Conservation (phyloP, 2,329 filamentous ascomycete genomes). For the Chrysoporthe deuterocubensis region DNA sequence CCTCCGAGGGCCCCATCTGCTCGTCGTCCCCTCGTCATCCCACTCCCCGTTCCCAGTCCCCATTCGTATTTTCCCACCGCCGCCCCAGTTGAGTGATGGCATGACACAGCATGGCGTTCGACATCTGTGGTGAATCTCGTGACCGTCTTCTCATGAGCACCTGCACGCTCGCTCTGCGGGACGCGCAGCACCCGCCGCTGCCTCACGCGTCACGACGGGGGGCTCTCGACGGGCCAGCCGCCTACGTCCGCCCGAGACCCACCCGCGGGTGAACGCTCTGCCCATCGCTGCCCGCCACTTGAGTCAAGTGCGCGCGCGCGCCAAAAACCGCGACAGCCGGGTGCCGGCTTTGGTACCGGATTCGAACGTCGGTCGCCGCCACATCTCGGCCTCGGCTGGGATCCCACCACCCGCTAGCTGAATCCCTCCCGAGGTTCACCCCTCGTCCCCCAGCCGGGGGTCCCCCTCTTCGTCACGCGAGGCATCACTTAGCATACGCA, state of each 20-base stretch:
- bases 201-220: too few relatives aligned
- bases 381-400: not conserved
- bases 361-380: not conserved
- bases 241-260: too few relatives aligned
- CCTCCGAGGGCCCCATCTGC: not conserved
- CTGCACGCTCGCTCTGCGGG: too few relatives aligned
- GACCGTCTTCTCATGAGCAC: not conserved
- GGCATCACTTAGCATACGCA: not conserved
- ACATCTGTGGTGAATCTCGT: conserved; percentile 10
- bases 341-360: too few relatives aligned
- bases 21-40: not conserved
- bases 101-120: conserved; percentile 1
- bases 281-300: too few relatives aligned
- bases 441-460: not conserved
- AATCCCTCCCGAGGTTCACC: not conserved
- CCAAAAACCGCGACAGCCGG: too few relatives aligned
- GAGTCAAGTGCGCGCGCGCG: too few relatives aligned
- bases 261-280: too few relatives aligned
- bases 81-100: not conserved
- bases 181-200: too few relatives aligned
- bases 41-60: not conserved
- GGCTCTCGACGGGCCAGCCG: too few relatives aligned
- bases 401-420: not conserved
- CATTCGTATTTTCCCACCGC: not conserved
- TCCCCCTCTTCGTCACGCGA: not conserved